Percentiles rank a stretch among this genome's conserved stretches.
phyloP scores from a whole-genome alignment of 1,139 yeast genomes.

The Suhomyces choctaworum region DNA sequence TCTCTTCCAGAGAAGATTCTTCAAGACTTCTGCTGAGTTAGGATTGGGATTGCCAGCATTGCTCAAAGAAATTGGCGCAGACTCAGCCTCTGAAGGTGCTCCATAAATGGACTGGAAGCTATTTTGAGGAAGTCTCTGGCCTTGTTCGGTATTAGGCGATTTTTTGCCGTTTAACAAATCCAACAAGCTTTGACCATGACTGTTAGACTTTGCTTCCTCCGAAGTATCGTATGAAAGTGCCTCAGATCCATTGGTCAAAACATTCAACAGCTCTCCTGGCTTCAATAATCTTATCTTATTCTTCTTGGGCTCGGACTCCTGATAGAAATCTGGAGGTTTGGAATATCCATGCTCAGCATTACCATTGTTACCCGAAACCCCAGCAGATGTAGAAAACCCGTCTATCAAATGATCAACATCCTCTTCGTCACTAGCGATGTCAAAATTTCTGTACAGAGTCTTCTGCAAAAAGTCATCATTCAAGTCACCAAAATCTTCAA shows the following conservation, averaged over 20 bases:
- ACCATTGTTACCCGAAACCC: not conserved
- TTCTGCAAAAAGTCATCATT: slow-evolving; percentile 20
- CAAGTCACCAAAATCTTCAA: slow-evolving; percentile 37
- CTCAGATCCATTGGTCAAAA: slow-evolving; percentile 6
- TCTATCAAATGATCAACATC: slow-evolving; percentile 19
- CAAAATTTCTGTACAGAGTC: slow-evolving; percentile 25
- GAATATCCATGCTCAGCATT: not conserved
- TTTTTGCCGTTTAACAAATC: slow-evolving; percentile 17
- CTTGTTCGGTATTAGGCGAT: slow-evolving; percentile 4
- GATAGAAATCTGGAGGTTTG: slow-evolving; percentile 1
- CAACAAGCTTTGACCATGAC: slow-evolving; percentile 17
- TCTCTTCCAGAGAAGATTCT: slow-evolving; percentile 15
- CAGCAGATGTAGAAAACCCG: slow-evolving; percentile 7
- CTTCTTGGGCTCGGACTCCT: slow-evolving; percentile 15
- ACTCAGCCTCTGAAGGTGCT: slow-evolving; percentile 1
- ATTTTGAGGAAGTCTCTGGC: slow-evolving; percentile 6
- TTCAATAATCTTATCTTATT: slow-evolving; percentile 28
- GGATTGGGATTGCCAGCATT: slow-evolving; percentile 5
- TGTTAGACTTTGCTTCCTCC: slow-evolving; percentile 8
- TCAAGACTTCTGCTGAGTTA: slow-evolving; percentile 14
- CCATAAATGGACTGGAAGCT: slow-evolving; percentile 18
- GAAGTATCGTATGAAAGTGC: not conserved
- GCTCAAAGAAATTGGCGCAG: slow-evolving; percentile 7
- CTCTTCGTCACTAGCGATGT: slow-evolving; percentile 40
- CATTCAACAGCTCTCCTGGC: slow-evolving; percentile 31